Percentiles rank a stretch among this genome's conserved stretches.
These are phyloP conservation scores for Botrytis fragariae DNA, from an alignment of 2,329 filamentous ascomycete species.

Conservation along the genomic window DNA sequence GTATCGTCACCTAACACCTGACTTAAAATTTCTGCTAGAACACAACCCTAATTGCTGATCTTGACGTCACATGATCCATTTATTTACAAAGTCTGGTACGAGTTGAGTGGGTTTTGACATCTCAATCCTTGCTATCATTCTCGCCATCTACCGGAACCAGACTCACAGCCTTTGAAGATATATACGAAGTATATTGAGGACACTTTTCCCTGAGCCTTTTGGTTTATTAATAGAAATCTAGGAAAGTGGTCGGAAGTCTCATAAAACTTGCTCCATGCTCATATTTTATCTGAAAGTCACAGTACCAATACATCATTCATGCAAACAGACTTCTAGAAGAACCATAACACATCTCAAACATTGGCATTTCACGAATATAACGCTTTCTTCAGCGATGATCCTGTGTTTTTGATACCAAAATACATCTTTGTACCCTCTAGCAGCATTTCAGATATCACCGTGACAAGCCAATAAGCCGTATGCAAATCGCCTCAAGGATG, in stretches of 20 bases:
- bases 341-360: not conserved
- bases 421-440: not conserved
- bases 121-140: not conserved
- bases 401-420: not conserved
- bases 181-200: not conserved
- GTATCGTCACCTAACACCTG: not conserved
- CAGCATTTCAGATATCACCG: not conserved
- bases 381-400: not conserved
- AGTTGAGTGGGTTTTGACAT: not conserved
- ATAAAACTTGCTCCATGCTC: not conserved
- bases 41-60: not conserved
- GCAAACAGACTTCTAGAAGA: slow-evolving; percentile 6
- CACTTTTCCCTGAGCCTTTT: not conserved
- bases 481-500: not conserved
- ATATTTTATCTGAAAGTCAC: not conserved
- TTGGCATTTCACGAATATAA: not conserved
- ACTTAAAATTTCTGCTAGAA: not conserved
- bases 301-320: not conserved
- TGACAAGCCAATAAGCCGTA: not conserved
- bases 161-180: not conserved
- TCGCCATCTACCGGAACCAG: not conserved
- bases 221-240: slow-evolving; percentile 8
- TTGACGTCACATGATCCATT: slow-evolving; percentile 9
- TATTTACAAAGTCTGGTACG: not conserved
- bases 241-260: not conserved